Conservation (phyloP, 306 rosid species). For the Calophaca sinica region DNA sequence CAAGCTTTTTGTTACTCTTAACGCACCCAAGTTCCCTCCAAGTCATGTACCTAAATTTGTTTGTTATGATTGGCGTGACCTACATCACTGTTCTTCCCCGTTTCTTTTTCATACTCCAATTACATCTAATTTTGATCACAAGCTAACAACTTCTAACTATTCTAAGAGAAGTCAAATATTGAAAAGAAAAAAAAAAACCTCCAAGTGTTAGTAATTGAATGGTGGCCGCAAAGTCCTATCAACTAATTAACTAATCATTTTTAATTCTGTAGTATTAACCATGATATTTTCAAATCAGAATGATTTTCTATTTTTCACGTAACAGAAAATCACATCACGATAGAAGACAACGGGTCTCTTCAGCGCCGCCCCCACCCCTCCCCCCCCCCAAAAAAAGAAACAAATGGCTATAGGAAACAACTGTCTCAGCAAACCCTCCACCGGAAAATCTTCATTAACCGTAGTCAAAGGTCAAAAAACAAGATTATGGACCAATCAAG, state of each 20-base stretch:
- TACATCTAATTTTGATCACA: neutral
- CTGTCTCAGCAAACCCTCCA: too few species aligned
- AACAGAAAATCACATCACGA: neutral
- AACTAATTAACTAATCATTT: neutral
- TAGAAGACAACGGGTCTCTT: too few species aligned
- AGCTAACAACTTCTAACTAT: neutral
- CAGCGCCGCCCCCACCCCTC: too few species aligned
- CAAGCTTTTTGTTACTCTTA: slow-evolving; percentile 10
- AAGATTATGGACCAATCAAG: too few species aligned
- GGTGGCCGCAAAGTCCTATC: neutral
- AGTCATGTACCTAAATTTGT: slow-evolving; percentile 34
- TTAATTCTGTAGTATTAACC: neutral
- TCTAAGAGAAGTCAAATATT: neutral
- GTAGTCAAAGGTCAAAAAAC: too few species aligned
- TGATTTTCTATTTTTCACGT: neutral
- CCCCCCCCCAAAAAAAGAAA: too few species aligned
- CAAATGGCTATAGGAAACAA: too few species aligned
- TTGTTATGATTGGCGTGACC: slow-evolving; percentile 37
- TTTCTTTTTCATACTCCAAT: slow-evolving; percentile 35
- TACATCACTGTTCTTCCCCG: slow-evolving; percentile 30
- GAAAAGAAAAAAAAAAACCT: neutral
- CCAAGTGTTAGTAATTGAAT: neutral
- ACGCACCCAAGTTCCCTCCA: neutral
- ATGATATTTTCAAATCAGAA: neutral
- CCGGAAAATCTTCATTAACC: too few species aligned